A percentile compares a stretch with the other conserved stretches of the same genome.
Conservation (phyloP, 202 grass and related monocot species). For the Dendrocalamus latiflorus region DNA sequence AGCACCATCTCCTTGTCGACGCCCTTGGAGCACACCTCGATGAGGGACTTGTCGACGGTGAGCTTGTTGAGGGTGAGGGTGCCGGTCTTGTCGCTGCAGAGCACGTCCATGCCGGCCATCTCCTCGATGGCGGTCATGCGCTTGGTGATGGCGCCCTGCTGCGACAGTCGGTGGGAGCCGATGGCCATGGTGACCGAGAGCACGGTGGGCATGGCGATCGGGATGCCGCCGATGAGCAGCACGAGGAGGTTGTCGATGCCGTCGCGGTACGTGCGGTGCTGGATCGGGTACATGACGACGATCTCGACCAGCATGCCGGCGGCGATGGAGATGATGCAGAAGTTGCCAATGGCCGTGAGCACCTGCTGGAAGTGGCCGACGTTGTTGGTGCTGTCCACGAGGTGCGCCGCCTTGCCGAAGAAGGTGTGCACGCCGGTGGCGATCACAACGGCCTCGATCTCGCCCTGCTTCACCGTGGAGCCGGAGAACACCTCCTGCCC, state of each 20-base stretch:
- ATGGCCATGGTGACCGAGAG: constrained; percentile 92
- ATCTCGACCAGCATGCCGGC: constrained; percentile 51
- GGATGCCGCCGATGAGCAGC: constrained; percentile 81
- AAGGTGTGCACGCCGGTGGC: constrained; percentile 89
- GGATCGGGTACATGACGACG: constrained; percentile 79
- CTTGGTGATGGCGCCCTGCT: constrained; percentile 89
- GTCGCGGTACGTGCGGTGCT: constrained; percentile 72
- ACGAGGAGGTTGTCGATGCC: constrained; percentile 92
- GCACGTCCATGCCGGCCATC: constrained; percentile 87
- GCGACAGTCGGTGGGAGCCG: constrained; percentile 62
- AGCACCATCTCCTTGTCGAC: constrained; percentile 47
- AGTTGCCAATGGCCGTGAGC: constrained; percentile 80
- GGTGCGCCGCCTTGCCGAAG: constrained; percentile 96
- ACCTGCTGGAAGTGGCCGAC: constrained; percentile 92
- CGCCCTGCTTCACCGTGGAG: constrained; percentile 90
- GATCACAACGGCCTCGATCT: constrained; percentile 87
- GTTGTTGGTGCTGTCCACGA: constrained; percentile 83
- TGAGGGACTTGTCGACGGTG: constrained; percentile 50
- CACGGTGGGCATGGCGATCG: constrained; percentile 91
- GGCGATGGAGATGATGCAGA: constrained; percentile 80
- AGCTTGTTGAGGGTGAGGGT: constrained; percentile 84
- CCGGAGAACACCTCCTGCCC: no score
- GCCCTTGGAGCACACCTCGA: constrained; percentile 46
- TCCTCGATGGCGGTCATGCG: constrained; percentile 94
- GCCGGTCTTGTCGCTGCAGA: constrained; percentile 90